Percentiles rank a stretch among this genome's conserved stretches.
Evolutionary conservation across 2,329 filamentous ascomycete genomes (phyloP).

Genomic region (Botrytis cinerea): DNA sequence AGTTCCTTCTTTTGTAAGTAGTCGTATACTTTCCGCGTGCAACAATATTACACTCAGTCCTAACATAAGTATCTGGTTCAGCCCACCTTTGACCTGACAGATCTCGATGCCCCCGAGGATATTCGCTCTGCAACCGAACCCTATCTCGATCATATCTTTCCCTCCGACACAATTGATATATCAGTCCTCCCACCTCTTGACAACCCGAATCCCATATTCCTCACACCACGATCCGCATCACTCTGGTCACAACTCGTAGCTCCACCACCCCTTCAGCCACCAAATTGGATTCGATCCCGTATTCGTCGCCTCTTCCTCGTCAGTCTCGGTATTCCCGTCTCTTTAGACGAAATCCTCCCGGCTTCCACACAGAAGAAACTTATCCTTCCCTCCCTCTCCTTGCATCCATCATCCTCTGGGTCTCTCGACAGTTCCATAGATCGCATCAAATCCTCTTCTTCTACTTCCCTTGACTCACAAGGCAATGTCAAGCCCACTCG

Average conservation of each 20-base stretch:
- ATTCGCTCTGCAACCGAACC: conserved; percentile 62
- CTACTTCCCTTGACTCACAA: conserved; percentile 61
- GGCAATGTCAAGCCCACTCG: conserved; percentile 50
- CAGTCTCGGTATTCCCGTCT: conserved; percentile 91
- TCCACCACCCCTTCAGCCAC: conserved; percentile 89
- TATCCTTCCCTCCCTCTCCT: conserved; percentile 75
- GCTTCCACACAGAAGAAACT: conserved; percentile 98
- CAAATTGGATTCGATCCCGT: conserved; percentile 95
- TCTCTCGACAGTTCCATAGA: conserved; percentile 42
- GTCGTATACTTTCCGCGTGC: conserved; percentile 35
- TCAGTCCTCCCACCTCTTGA: conserved; percentile 51
- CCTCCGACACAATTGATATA: conserved; percentile 55
- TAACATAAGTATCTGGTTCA: conserved; percentile 42
- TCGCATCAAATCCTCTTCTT: conserved; percentile 48
- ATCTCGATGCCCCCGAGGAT: conserved; percentile 58
- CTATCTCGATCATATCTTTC: conserved; percentile 68
- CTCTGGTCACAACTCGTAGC: conserved; percentile 96
- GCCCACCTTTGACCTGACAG: conserved; percentile 69
- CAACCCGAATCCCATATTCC: conserved; percentile 64
- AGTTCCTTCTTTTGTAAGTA: conserved; percentile 49
- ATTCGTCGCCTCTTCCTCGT: conserved; percentile 95
- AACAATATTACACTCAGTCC: conserved; percentile 19
- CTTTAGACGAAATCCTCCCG: conserved; percentile 94
- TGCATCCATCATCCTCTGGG: conserved; percentile 55
- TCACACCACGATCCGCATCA: conserved; percentile 82